Conservation (phyloP, 768 basidiomycete genomes). For the Leucocoprinus birnbaumii region DNA sequence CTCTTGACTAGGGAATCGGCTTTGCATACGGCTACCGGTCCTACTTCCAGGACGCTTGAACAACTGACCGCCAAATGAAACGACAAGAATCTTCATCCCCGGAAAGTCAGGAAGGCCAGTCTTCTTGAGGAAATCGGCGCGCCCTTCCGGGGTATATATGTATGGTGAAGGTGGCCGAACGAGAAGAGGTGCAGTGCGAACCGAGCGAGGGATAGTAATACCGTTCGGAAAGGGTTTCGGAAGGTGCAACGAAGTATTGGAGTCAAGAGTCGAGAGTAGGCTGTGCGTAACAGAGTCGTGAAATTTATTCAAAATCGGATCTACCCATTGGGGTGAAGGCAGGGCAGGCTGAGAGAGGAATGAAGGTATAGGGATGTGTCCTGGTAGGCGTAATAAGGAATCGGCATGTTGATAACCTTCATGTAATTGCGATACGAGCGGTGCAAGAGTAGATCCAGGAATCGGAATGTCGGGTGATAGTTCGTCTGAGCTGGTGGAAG, state of each 20-base stretch:
- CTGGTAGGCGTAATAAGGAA: constrained; percentile 67
- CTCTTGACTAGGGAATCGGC: constrained; percentile 24
- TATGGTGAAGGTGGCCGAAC: constrained; percentile 50
- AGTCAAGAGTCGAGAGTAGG: constrained; percentile 46
- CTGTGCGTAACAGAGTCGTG: constrained; percentile 38
- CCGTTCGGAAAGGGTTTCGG: constrained; percentile 34
- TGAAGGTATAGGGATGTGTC: constrained; percentile 74
- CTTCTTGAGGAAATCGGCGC: constrained; percentile 48
- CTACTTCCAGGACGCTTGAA: constrained; percentile 51
- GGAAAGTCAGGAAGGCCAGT: constrained; percentile 64
- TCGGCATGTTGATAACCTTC: constrained; percentile 70
- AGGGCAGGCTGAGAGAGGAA: constrained; percentile 51
- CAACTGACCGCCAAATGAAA: constrained; percentile 80
- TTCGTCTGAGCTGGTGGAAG: constrained; percentile 16
- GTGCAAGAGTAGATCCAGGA: constrained; percentile 41
- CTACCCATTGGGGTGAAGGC: constrained; percentile 65
- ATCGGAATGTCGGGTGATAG: constrained; percentile 55
- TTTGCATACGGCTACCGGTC: constrained; percentile 32
- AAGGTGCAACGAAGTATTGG: constrained; percentile 38
- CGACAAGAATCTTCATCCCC: constrained; percentile 56
- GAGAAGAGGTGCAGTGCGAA: constrained; percentile 61
- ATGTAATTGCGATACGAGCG: constrained; percentile 63
- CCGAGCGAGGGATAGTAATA: constrained; percentile 27
- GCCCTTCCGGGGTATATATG: constrained; percentile 51
- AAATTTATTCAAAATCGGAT: constrained; percentile 43